Base-by-base conservation (phyloP, 2,329 filamentous ascomycete species). In the Pyrenophora teres region DNA sequence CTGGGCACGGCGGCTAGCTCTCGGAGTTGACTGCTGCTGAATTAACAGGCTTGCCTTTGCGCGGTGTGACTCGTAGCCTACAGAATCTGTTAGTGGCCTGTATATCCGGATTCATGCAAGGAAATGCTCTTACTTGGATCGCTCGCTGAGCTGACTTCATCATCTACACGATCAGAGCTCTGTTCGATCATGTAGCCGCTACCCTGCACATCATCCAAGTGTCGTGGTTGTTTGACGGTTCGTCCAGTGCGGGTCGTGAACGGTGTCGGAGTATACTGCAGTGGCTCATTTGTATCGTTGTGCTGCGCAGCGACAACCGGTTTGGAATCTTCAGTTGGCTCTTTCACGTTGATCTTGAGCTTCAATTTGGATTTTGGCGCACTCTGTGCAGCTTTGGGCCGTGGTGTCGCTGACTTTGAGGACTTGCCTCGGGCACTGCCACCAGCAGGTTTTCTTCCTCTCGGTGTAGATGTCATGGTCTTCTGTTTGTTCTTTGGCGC, bases 191-290 rank as follows among this genome's bases (percentile, higher is more conserved):
- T 16, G 5, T 43, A 31, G 2, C 57, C 54, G 25, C 45, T 44
- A 19, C 35, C 50, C 9, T 44, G 12, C 12, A 45, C 31, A 12
- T 21, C 30, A 10, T 52, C 38, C 3, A 19, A n/a, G 0, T 54
- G 31, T 10, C 32, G 35, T 2, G 37, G 37, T 21, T 44, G 49
- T 1, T 41, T n/a, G 3, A 45, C 5, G 0, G 32, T 31, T n/a
- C 56, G 30, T 25, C 54, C 50, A n/a, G 36, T 40, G 8, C 54
- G 54, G 9, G 50, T 47, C 12, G 23, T 50, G 3, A 31, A 10
- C 6, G 38, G 36, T 18, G 37, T 13, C 12, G 32, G 23, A 4
- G 27, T 12, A 4, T 19, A 19, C 23, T 23, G 15, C 12, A 23
- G 13, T 7, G 31, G n/a, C 6, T 43, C 27, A 25, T 33, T n/a